Percentiles rank a stretch among this genome's conserved stretches.
Conservation (phyloP, 192 early-diverging fungal genomes). For the Pilobolus umbonatus region DNA sequence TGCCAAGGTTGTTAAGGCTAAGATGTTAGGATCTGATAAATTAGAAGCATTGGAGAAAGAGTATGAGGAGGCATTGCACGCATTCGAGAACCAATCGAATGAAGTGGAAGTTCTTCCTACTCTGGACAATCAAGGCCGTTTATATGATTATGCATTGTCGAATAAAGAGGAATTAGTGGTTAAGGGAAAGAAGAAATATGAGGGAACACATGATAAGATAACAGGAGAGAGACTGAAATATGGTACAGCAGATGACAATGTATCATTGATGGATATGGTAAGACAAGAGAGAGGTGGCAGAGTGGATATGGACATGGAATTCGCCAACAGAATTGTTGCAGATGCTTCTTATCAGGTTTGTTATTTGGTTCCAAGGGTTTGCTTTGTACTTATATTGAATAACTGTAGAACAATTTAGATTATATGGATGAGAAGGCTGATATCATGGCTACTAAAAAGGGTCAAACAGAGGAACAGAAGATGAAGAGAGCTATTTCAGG, state of each 20-base stretch:
- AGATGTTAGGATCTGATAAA: constrained; percentile 61
- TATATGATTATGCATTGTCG: constrained; percentile 49
- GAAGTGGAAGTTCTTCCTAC: constrained; percentile 42
- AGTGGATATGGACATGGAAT: constrained; percentile 57
- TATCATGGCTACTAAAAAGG: constrained; percentile 57
- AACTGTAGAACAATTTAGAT: constrained; percentile 68
- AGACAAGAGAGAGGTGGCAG: constrained; percentile 59
- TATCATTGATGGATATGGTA: constrained; percentile 62
- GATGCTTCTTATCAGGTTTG: constrained; percentile 59
- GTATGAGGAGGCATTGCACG: constrained; percentile 57
- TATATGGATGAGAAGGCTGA: constrained; percentile 91
- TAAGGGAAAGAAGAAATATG: constrained; percentile 46
- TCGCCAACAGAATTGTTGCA: constrained; percentile 63
- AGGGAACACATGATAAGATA: constrained; percentile 48
- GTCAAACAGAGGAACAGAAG: constrained; percentile 61
- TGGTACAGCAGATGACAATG: constrained; percentile 45
- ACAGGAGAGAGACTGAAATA: constrained; percentile 63
- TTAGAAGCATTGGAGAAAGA: constrained; percentile 62
- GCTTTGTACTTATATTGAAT: not conserved
- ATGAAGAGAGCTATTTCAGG: constrained; percentile 58
- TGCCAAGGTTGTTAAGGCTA: constrained; percentile 77
- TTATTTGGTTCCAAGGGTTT: constrained; percentile 11
- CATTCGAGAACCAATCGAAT: constrained; percentile 23
- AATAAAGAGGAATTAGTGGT: constrained; percentile 14
- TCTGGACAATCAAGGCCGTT: constrained; percentile 49